These are phyloP conservation scores for Besnoitia besnoiti DNA, from an alignment of 169 alveolate genomes.

Conservation along the genomic window DNA sequence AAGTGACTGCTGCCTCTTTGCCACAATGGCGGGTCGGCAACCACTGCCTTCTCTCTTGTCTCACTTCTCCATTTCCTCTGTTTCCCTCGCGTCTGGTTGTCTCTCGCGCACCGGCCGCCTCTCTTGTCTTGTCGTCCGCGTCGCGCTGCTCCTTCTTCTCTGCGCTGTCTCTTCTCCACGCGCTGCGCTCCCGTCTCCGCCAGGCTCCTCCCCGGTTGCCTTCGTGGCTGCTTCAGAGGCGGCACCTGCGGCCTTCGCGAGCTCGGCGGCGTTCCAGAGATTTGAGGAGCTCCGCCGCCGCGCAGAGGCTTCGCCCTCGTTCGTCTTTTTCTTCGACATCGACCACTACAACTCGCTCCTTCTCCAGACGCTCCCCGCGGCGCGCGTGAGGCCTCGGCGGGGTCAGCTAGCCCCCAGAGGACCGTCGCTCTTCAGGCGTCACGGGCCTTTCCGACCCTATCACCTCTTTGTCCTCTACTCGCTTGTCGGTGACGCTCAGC, in stretches of 20 bases:
- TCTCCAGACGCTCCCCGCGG: not conserved
- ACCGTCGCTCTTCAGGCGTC: not conserved
- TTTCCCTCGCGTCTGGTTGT: not conserved
- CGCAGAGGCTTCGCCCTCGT: not conserved
- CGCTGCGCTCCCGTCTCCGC: too few species aligned
- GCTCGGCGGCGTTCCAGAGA: not conserved
- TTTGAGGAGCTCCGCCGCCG: not conserved
- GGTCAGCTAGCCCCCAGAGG: not conserved
- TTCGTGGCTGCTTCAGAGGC: not conserved
- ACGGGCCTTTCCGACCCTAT: not conserved
- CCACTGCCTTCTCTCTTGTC: too few species aligned
- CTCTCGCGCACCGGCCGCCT: not conserved
- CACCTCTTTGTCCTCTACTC: constrained; percentile 40
- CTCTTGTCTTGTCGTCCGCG: not conserved
- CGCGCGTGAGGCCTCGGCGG: not conserved
- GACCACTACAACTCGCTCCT: constrained; percentile 5
- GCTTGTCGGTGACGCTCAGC: not conserved
- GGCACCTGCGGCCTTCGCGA: not conserved
- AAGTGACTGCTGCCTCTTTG: too few species aligned
- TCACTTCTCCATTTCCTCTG: not conserved
- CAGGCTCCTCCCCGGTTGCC: not conserved
- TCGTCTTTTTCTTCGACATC: not conserved
- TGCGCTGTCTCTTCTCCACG: not conserved
- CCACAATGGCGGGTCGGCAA: too few species aligned
- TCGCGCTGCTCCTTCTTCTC: not conserved